A percentile compares a stretch with the other conserved stretches of the same genome.
Evolutionary conservation across 805 yeast genomes (phyloP).

Genomic region (Ogataea philodendri): DNA sequence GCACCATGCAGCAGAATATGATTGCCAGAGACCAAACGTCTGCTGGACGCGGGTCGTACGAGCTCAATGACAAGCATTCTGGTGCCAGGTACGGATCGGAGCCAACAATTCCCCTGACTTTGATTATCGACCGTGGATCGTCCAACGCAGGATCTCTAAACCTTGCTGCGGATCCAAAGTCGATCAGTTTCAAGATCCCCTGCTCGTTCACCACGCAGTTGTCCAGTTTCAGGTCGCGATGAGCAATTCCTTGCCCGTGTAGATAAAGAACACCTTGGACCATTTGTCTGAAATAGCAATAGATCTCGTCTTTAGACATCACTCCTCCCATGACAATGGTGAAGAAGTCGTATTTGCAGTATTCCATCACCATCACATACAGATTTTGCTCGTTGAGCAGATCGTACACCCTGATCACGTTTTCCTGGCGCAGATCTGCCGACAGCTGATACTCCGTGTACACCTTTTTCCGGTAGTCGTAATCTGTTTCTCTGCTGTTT

Average conservation of each 20-base stretch:
- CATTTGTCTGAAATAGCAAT: slow-evolving; percentile 82
- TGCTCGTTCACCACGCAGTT: slow-evolving; percentile 78
- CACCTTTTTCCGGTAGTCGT: slow-evolving; percentile 74
- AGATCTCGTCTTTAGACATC: slow-evolving; percentile 66
- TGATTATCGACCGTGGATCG: slow-evolving; percentile 43
- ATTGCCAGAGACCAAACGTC: slow-evolving; percentile 96
- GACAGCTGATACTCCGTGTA: slow-evolving; percentile 82
- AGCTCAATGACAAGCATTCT: slow-evolving; percentile 59
- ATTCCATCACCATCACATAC: slow-evolving; percentile 85
- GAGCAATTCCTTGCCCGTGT: slow-evolving; percentile 84
- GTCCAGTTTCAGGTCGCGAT: slow-evolving; percentile 88
- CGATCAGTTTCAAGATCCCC: slow-evolving; percentile 84
- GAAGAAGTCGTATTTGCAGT: slow-evolving; percentile 87
- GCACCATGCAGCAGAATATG: slow-evolving; percentile 84
- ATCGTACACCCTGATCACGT: slow-evolving; percentile 78
- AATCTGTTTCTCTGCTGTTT: slow-evolving; percentile 56
- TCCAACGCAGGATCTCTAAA: slow-evolving; percentile 40
- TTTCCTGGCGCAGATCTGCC: slow-evolving; percentile 71
- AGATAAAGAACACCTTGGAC: slow-evolving; percentile 70
- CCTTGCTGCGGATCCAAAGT: slow-evolving; percentile 89
- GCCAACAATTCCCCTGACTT: slow-evolving; percentile 86
- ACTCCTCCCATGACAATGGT: slow-evolving; percentile 88
- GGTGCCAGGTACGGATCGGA: slow-evolving; percentile 96
- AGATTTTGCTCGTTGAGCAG: slow-evolving; percentile 64
- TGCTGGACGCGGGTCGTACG: slow-evolving; percentile 81